These are phyloP conservation scores for Phellinidium pouzarii DNA, from an alignment of 1,284 basidiomycete genomes.

Conservation along the genomic window DNA sequence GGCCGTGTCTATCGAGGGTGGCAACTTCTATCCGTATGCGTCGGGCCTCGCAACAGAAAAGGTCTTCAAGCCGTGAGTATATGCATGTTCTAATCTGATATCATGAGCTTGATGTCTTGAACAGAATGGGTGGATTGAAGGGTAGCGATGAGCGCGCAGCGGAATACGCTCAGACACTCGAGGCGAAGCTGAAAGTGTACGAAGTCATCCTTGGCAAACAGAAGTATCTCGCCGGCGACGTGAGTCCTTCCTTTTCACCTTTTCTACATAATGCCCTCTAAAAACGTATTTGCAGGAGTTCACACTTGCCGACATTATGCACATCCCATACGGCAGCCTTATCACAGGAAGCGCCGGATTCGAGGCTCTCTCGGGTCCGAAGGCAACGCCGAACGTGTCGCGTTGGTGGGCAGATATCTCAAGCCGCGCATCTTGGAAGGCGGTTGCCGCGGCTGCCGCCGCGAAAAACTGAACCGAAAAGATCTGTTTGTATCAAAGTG, in stretches of 20 bases:
- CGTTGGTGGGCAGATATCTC: slow-evolving; percentile 22
- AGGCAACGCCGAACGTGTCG: slow-evolving; percentile 5
- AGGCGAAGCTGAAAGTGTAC: slow-evolving; percentile 37
- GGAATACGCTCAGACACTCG: slow-evolving; percentile 25
- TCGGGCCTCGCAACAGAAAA: slow-evolving; percentile 36
- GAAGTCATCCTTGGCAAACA: slow-evolving; percentile 40
- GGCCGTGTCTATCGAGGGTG: slow-evolving; percentile 28
- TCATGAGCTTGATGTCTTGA: background rate
- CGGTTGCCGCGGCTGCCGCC: background rate
- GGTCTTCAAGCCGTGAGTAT: slow-evolving; percentile 3
- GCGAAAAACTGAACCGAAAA: too few relatives aligned
- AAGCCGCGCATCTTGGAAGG: slow-evolving; percentile 14
- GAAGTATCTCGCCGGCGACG: slow-evolving; percentile 41
- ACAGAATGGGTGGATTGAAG: slow-evolving; percentile 8
- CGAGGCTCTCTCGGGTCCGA: background rate
- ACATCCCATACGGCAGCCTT: slow-evolving; percentile 10
- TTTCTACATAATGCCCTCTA: background rate
- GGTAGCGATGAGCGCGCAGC: slow-evolving; percentile 26
- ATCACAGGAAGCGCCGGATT: slow-evolving; percentile 3
- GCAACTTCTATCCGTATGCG: slow-evolving; percentile 43
- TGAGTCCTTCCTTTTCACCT: slow-evolving; percentile 20
- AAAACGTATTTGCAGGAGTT: slow-evolving; percentile 6
- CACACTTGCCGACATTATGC: slow-evolving; percentile 16
- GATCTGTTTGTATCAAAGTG: too few relatives aligned
- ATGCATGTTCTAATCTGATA: background rate